Evolutionary conservation across 139 green algal genomes (phyloP), one percentile per base, ranked within the genome.

Genomic region (Spirogloea muscicola): DNA sequence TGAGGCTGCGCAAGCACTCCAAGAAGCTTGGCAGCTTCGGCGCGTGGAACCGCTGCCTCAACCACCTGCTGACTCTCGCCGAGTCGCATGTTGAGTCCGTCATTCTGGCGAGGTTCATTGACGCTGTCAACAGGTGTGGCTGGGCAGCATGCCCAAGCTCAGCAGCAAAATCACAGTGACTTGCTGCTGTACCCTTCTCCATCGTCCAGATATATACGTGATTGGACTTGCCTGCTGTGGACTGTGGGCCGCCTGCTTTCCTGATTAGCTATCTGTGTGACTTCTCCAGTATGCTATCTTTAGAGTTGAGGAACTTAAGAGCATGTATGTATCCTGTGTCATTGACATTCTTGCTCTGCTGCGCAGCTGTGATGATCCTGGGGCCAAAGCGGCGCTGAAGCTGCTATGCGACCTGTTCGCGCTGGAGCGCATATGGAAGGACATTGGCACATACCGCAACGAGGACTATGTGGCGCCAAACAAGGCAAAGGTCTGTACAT

Each of bases 401-500:
- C 5, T 63, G 5, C 37, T 82, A 18, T 78, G 67, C 33, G 68
- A 80, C 31, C 75, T 82, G 6, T 82, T 79, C 38, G 75, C 58
- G 4, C 29, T 82, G n/a, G 52, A 82, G 6, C 42, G 75, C 4
- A 72, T 82, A 18, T 72, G 62, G 75, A 72, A 58, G 3, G 41
- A 82, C 58, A 82, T 82, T 52, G 75, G 62, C 9, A 73, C 68
- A 4, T 82, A 68, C 38, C 46, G 75, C 1, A 82, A 80, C 58
- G 67, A 79, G 34, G 75, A 82, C 3, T 79, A 82, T 40, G 57
- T 82, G 18, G 67, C 67, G 7, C 75, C 75, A 2, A 79, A 71
- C 75, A 82, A 82, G 57, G 75, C 75, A 29, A 81, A 81, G 73
- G 73, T 81, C n/a, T n/a, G n/a, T n/a, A n/a, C n/a, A n/a, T n/a